phyloP scores from a whole-genome alignment of 129 eudicot genomes.

The Pseudognaphalium luteoalbum region DNA sequence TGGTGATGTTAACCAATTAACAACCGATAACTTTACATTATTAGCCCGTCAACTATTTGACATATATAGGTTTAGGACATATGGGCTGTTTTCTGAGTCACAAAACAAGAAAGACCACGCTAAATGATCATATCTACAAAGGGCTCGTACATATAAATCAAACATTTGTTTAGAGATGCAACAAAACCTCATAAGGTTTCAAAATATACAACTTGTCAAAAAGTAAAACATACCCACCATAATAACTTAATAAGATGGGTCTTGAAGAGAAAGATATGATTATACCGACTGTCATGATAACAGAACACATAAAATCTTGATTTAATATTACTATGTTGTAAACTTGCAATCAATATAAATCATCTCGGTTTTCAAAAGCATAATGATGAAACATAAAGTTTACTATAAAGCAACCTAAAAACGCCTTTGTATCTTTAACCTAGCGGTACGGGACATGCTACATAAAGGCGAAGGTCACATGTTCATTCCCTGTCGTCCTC shows the following conservation, averaged over 20 bases:
- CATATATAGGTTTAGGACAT: no score
- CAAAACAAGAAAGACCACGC: no score
- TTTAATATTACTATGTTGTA: not conserved
- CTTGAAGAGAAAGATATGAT: slow-evolving; percentile 1
- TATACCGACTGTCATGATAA: slow-evolving; percentile 5
- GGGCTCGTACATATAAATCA: no score
- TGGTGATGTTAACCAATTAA: no score
- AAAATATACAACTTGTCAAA: not conserved
- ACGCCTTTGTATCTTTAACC: not conserved
- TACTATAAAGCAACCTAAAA: slow-evolving; percentile 8
- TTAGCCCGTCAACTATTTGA: no score
- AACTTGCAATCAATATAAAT: slow-evolving; percentile 15
- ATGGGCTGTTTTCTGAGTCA: no score
- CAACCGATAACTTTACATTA: no score
- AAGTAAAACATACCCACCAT: not conserved
- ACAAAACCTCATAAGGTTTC: not conserved
- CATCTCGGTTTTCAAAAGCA: slow-evolving; percentile 20
- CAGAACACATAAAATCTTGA: not conserved
- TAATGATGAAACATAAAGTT: slow-evolving; percentile 21
- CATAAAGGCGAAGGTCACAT: no score
- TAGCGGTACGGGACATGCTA: no score
- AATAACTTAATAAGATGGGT: not conserved
- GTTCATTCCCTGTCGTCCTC: no score
- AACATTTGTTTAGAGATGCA: not conserved
- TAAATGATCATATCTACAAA: no score